Percentiles rank a stretch among this genome's conserved stretches.
These are phyloP conservation scores for Alternaria ventricosa DNA, from an alignment of 2,329 filamentous ascomycete species.

Conservation along the genomic window DNA sequence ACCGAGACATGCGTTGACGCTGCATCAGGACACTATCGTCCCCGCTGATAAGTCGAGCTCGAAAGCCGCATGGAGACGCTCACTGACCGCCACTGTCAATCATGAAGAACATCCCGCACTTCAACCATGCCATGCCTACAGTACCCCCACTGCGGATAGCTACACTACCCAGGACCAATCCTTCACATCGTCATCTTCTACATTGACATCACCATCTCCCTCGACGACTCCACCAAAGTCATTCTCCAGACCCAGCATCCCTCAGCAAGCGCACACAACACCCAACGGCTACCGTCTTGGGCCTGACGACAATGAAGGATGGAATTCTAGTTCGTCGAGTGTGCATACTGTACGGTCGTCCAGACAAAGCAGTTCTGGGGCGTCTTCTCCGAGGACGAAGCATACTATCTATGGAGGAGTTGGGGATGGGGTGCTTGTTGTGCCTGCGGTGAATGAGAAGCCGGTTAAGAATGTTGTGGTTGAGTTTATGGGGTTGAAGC, in stretches of 20 bases:
- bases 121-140: background rate
- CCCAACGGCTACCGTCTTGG: background rate
- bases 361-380: background rate
- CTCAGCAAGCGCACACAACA: background rate
- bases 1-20: background rate
- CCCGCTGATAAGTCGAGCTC: background rate
- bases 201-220: no score
- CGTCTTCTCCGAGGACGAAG: background rate
- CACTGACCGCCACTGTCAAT: background rate
- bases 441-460: background rate
- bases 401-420: background rate
- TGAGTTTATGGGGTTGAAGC: constrained; percentile 1
- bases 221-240: background rate
- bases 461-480: constrained; percentile 1
- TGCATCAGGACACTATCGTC: background rate
- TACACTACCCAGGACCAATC: background rate
- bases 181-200: background rate
- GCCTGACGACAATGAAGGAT: background rate
- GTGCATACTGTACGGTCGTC: background rate
- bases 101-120: background rate
- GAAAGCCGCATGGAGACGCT: background rate
- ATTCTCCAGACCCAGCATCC: background rate
- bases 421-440: background rate
- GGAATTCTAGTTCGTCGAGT: background rate
- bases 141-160: background rate